Percentiles rank a stretch among this genome's conserved stretches.
These are phyloP conservation scores for Hypomontagnella monticulosa DNA, from an alignment of 495 filamentous ascomycete genomes.

Conservation along the genomic window DNA sequence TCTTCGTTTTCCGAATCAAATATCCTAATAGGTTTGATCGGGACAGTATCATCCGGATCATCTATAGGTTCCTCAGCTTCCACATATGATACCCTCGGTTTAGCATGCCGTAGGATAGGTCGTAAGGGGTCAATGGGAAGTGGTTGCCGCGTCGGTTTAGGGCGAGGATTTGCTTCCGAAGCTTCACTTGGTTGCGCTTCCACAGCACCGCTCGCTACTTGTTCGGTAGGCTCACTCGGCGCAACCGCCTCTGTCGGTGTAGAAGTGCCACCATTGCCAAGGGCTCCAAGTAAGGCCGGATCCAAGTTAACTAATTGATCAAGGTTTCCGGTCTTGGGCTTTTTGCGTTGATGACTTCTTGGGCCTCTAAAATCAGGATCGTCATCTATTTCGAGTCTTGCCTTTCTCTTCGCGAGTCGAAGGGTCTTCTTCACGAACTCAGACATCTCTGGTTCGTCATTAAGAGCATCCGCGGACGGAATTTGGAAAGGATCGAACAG, in stretches of 20 bases:
- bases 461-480: conserved; percentile 52
- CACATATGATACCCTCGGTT: conserved; percentile 54
- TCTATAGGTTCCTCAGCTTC: conserved; percentile 50
- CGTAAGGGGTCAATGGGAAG: conserved; percentile 43
- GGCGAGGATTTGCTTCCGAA: conserved; percentile 9
- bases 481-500: conserved; percentile 60
- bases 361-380: conserved; percentile 58
- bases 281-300: conserved; percentile 43
- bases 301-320: conserved; percentile 48
- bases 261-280: conserved; percentile 27
- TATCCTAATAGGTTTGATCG: conserved; percentile 28
- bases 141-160: conserved; percentile 24
- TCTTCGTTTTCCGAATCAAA: conserved; percentile 21
- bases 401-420: conserved; percentile 56
- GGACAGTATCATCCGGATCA: conserved; percentile 52
- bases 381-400: conserved; percentile 54
- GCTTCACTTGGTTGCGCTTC: conserved; percentile 24
- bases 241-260: conserved; percentile 24
- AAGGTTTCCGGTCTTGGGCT: conserved; percentile 47
- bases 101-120: conserved; percentile 57
- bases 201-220: background rate
- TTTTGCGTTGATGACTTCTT: conserved; percentile 50
- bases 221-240: background rate
- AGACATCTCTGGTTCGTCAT: conserved; percentile 55
- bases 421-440: conserved; percentile 60